Base-by-base conservation (phyloP, 805 yeast species). In the Grigorovia humatica region DNA sequence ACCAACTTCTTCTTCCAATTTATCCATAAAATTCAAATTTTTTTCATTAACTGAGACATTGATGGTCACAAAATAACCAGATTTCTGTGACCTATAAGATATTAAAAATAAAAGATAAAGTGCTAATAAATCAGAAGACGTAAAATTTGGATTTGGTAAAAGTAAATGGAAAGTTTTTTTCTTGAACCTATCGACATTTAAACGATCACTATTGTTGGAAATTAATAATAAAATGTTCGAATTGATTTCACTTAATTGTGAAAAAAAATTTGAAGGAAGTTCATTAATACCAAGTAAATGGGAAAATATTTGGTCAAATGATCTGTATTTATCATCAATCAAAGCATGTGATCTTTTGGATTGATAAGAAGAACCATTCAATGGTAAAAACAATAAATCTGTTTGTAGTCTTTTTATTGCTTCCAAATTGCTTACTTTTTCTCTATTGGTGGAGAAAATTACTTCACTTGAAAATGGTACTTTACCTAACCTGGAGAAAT, bases 401-500 rank as follows among this genome's bases (percentile, higher is more conserved):
- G 57, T 49, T 2, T 44, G 48, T 19, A 54, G 49, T 18, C 51
- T 32, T 13, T 57, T 48, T 41, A 61, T 48, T 1, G 63, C 54
- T 1, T 48, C 45, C 12, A 66, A 56, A 49, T 62, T 61, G 1
- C 55, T 46, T 2, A 64, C 66, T 47, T 64, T 63, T 46, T 65
- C 70, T 41, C 61, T 55, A 9, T 59, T 51, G 4, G 69, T 60
- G 2, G 69, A 63, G 45, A 65, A 63, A 11, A 66, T 56, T 1
- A 65, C 64, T 44, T 88, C 95, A 64, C 91, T 96, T 58, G 88
- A 83, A 69, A 86, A 89, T 61, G 82, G 68, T 48, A 69, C 59
- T 51, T 67, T 63, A 57, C 70, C 66, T 46, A 70, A 58, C 27
- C 68, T 62, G 48, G 71, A 63, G 46, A 72, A 67, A 43, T 69